phyloP scores from a whole-genome alignment of 179 eudicot species.

The Sideroxylon spinosum region DNA sequence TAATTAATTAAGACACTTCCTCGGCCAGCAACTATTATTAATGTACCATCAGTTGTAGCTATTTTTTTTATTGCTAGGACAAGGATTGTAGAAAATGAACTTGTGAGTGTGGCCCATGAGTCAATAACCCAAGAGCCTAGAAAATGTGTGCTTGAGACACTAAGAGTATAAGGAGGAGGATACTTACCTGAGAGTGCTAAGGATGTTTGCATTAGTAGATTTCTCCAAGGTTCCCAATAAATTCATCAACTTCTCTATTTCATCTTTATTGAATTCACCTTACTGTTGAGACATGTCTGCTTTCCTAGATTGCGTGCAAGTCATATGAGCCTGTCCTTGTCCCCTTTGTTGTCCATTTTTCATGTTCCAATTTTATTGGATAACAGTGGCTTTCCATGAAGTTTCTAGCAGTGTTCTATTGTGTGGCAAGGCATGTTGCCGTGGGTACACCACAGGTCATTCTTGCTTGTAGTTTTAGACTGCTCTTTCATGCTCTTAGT shows the following conservation, averaged over 20 bases:
- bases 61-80: not conserved
- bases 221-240: not conserved
- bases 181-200: not conserved
- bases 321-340: not conserved
- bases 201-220: not conserved
- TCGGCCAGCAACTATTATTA: not conserved
- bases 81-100: not conserved
- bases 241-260: not conserved
- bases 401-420: too few species aligned
- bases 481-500: too few species aligned
- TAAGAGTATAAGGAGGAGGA: not conserved
- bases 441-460: not conserved
- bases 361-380: not conserved
- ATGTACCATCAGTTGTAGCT: too few species aligned
- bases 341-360: not conserved
- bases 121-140: not conserved
- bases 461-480: too few species aligned
- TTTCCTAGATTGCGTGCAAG: not conserved
- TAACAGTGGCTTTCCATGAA: too few species aligned
- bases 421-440: not conserved
- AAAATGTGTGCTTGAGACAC: not conserved
- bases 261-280: not conserved
- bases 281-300: not conserved
- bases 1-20: not conserved
- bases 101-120: not conserved